Evolutionary conservation across 148 eudicot genomes (phyloP).

Genomic region (Rhododendron ferrugineum): DNA sequence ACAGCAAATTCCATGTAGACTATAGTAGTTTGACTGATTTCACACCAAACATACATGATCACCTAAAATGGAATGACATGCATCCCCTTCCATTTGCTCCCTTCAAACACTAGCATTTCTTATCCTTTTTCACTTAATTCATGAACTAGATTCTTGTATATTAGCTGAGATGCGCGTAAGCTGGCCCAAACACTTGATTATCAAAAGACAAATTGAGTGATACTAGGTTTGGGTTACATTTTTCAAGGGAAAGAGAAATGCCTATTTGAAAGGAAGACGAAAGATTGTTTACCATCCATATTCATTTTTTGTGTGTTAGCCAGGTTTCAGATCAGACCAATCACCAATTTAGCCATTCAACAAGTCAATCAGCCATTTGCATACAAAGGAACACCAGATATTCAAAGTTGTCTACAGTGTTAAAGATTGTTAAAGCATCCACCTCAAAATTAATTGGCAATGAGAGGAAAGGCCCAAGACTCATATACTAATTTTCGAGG

Average conservation of each 20-base stretch:
- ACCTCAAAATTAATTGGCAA: too few relatives aligned
- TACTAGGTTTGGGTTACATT: too few relatives aligned
- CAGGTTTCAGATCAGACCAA: not conserved
- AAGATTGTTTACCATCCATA: not conserved
- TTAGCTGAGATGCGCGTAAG: too few relatives aligned
- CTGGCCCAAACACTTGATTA: too few relatives aligned
- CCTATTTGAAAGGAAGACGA: too few relatives aligned
- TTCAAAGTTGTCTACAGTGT: not conserved
- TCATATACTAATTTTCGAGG: too few relatives aligned
- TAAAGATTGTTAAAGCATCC: too few relatives aligned
- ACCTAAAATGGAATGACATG: too few relatives aligned
- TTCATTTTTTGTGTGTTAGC: not conserved
- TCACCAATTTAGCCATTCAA: not conserved
- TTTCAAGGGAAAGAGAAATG: not conserved
- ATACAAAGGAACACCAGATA: not conserved
- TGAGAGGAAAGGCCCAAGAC: too few relatives aligned
- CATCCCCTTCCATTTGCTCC: not conserved
- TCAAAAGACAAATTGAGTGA: not conserved
- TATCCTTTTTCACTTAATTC: not conserved
- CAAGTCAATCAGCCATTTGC: not conserved
- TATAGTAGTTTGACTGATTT: too few relatives aligned
- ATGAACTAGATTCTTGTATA: not conserved
- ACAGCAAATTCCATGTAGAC: too few relatives aligned
- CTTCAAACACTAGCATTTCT: not conserved
- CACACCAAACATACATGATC: too few relatives aligned